These are phyloP conservation scores for Cercophora sp. DNA, from an alignment of 495 filamentous ascomycete species.

Conservation along the genomic window DNA sequence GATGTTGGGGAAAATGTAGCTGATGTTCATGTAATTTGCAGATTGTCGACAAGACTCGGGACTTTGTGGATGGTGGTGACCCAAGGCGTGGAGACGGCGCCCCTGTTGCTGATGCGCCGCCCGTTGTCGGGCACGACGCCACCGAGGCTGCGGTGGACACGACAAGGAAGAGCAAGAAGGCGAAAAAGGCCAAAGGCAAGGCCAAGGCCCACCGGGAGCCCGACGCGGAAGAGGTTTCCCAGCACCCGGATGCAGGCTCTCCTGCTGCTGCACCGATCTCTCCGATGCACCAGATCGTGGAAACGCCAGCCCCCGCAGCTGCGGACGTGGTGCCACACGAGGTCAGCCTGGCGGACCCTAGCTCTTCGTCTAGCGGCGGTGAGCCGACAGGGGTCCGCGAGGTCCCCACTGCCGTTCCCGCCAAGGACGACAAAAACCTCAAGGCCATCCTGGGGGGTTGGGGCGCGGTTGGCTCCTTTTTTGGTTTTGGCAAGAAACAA, in stretches of 20 bases:
- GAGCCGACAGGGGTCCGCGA: conserved; percentile 10
- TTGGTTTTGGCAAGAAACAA: conserved; percentile 13
- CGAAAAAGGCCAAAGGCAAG: conserved; percentile 23
- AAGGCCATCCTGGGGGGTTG: conserved; percentile 17
- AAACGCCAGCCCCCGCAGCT: not conserved
- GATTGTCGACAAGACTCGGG: not conserved
- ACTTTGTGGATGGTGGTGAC: too few species aligned
- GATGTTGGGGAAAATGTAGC: too few species aligned
- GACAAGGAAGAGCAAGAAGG: conserved; percentile 29
- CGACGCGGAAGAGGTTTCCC: conserved; percentile 6
- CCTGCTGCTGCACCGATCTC: not conserved
- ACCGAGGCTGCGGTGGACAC: not conserved
- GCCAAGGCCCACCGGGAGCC: conserved; percentile 4
- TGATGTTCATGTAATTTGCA: too few species aligned
- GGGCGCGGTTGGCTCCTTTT: conserved; percentile 20
- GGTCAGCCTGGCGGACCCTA: conserved; percentile 3
- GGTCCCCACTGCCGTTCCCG: conserved; percentile 5
- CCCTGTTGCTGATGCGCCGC: too few species aligned
- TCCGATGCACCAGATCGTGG: conserved; percentile 9
- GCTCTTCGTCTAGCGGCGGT: conserved; percentile 23
- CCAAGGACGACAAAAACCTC: not conserved
- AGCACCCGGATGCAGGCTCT: not conserved
- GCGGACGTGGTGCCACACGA: conserved; percentile 20
- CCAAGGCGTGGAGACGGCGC: too few species aligned
- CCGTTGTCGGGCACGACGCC: conserved; percentile 3